Conservation (phyloP, 257 asterid genomes). For the Coffea canephora region DNA sequence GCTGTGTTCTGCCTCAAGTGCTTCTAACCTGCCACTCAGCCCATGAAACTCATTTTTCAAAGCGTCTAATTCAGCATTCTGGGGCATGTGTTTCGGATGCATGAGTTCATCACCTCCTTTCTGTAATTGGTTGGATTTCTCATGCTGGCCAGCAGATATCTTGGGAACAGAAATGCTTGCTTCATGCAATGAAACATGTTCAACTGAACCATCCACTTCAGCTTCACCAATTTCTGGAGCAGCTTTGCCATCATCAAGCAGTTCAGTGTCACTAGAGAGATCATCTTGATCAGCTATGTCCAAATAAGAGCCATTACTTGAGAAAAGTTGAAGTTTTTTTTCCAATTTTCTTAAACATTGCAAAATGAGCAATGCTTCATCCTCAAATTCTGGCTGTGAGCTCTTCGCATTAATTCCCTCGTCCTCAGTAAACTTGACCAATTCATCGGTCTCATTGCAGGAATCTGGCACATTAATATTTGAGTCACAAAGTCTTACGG, state of each 20-base stretch:
- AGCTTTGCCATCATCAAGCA: slow-evolving; percentile 1
- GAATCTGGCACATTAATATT: slow-evolving; percentile 19
- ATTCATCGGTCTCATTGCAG: slow-evolving; percentile 20
- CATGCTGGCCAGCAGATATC: slow-evolving; percentile 10
- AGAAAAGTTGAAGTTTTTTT: slow-evolving; percentile 34
- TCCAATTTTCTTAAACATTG: slow-evolving; percentile 40
- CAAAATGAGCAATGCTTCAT: slow-evolving; percentile 40
- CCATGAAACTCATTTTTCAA: slow-evolving; percentile 40
- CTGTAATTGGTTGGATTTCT: slow-evolving; percentile 13
- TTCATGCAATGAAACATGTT: slow-evolving; percentile 11
- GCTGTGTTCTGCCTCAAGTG: slow-evolving; percentile 45
- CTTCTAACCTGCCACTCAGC: slow-evolving; percentile 40
- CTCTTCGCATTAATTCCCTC: slow-evolving; percentile 12
- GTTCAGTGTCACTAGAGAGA: slow-evolving; percentile 21
- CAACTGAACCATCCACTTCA: slow-evolving; percentile 15
- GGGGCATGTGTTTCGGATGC: slow-evolving; percentile 6
- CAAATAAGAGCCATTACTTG: slow-evolving; percentile 22
- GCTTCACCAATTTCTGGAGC: slow-evolving; percentile 27
- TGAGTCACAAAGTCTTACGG: slow-evolving; percentile 5
- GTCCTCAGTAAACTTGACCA: slow-evolving; percentile 15
- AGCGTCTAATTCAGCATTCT: slow-evolving; percentile 30
- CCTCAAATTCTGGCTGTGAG: slow-evolving; percentile 31
- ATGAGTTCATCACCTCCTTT: slow-evolving; percentile 19
- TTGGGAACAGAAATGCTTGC: slow-evolving; percentile 19
- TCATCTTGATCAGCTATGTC: slow-evolving; percentile 18